phyloP scores from a whole-genome alignment of 192 early-diverging fungal genomes.

The Spizellomyces punctatus region DNA sequence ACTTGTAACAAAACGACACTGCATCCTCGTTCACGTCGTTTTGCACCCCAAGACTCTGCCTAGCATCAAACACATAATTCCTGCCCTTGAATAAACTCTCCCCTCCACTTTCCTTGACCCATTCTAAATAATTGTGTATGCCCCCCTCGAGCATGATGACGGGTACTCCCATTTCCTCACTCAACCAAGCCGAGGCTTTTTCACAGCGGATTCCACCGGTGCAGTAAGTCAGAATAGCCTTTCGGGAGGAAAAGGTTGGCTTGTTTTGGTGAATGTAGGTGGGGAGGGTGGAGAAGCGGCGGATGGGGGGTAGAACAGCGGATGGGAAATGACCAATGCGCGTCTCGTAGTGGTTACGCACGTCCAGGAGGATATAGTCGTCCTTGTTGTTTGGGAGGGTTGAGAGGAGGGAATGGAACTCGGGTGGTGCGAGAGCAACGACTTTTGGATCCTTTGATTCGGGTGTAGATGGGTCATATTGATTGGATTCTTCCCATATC shows the following conservation, averaged over 20 bases:
- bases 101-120: constrained; percentile 46
- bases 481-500: background rate
- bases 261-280: constrained; percentile 54
- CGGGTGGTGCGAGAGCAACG: constrained; percentile 44
- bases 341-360: constrained; percentile 71
- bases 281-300: constrained; percentile 65
- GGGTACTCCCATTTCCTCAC: constrained; percentile 29
- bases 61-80: constrained; percentile 77
- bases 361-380: constrained; percentile 52
- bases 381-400: constrained; percentile 33
- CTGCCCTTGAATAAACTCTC: constrained; percentile 59
- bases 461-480: background rate
- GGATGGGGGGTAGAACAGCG: constrained; percentile 62
- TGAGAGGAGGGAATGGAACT: constrained; percentile 53
- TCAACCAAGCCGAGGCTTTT: constrained; percentile 62
- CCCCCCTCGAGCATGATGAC: constrained; percentile 69
- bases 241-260: constrained; percentile 43
- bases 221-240: constrained; percentile 70
- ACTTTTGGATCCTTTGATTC: background rate
- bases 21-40: background rate
- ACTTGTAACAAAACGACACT: constrained; percentile 34
- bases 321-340: constrained; percentile 61
- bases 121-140: constrained; percentile 73
- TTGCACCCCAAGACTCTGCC: constrained; percentile 41
- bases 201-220: constrained; percentile 64